Evolutionary conservation across 129 eudicot species (phyloP).

Genomic region (Gnaphalium uliginosum): DNA sequence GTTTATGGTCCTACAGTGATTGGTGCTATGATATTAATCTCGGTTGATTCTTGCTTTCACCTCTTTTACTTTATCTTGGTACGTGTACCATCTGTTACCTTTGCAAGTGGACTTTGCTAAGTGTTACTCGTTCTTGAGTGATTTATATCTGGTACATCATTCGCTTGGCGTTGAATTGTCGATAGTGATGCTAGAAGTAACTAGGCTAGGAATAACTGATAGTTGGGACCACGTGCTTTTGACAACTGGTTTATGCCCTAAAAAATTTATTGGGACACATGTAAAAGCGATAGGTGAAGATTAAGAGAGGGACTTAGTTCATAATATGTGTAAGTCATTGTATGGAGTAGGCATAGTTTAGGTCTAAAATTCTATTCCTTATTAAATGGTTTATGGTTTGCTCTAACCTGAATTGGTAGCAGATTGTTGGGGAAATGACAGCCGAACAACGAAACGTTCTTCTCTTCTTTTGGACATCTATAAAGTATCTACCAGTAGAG

Average conservation of each 20-base stretch:
- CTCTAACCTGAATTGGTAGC: conserved; percentile 22
- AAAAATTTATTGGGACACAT: no score
- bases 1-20: not conserved
- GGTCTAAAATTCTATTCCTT: no score
- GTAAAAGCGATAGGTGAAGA: no score
- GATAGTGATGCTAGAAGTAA: not conserved
- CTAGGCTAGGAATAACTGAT: not conserved
- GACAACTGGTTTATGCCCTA: not conserved
- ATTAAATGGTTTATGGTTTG: not conserved
- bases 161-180: no score
- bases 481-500: conserved; percentile 78
- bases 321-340: no score
- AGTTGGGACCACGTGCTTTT: not conserved
- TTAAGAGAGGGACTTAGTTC: no score
- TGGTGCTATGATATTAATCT: not conserved
- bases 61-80: not conserved
- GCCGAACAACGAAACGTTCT: conserved; percentile 63
- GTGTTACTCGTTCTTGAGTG: not conserved
- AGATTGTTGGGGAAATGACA: conserved; percentile 67
- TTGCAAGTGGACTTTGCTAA: not conserved
- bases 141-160: no score
- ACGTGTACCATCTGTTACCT: not conserved
- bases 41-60: conserved; percentile 3
- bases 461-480: conserved; percentile 92
- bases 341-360: no score